Evolutionary conservation across 352 stramenopile genomes (phyloP).

Genomic region (Globisporangium spinosum): DNA sequence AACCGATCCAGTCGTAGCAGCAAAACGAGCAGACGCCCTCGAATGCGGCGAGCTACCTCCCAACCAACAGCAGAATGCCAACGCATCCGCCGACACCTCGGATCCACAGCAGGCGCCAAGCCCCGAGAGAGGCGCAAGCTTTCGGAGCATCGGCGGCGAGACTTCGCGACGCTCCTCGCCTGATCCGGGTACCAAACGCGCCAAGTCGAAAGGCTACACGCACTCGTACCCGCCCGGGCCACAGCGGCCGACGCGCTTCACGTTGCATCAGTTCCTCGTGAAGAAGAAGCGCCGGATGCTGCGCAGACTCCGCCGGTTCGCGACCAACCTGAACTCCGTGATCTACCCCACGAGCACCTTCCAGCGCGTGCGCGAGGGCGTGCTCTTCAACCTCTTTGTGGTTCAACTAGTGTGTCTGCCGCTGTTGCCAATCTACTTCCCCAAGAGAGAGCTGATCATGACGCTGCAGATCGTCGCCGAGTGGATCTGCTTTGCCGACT

Average conservation of each 20-base stretch:
- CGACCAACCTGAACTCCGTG: neutral
- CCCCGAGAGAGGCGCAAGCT: neutral
- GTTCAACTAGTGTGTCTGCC: neutral
- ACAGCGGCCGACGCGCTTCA: neutral
- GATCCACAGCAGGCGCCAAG: neutral
- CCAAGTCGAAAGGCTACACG: neutral
- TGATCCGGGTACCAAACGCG: neutral
- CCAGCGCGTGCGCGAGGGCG: neutral
- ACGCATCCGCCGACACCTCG: neutral
- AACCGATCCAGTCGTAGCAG: neutral
- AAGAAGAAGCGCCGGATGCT: constrained; percentile 4
- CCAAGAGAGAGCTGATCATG: neutral
- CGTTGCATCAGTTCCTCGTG: neutral
- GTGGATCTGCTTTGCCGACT: constrained; percentile 1
- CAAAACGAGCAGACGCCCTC: neutral
- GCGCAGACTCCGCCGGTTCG: neutral
- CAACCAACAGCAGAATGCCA: neutral
- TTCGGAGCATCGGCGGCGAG: neutral
- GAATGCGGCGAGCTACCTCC: neutral
- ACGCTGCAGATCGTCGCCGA: neutral
- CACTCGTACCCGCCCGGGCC: neutral
- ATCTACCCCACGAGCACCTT: constrained; percentile 10
- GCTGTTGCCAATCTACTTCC: neutral
- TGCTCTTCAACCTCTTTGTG: constrained; percentile 3
- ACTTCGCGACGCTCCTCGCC: neutral